Evolutionary conservation across 2,329 filamentous ascomycete species (phyloP), one percentile per base, ranked within the genome.

Genomic region (Neurospora sp.): DNA sequence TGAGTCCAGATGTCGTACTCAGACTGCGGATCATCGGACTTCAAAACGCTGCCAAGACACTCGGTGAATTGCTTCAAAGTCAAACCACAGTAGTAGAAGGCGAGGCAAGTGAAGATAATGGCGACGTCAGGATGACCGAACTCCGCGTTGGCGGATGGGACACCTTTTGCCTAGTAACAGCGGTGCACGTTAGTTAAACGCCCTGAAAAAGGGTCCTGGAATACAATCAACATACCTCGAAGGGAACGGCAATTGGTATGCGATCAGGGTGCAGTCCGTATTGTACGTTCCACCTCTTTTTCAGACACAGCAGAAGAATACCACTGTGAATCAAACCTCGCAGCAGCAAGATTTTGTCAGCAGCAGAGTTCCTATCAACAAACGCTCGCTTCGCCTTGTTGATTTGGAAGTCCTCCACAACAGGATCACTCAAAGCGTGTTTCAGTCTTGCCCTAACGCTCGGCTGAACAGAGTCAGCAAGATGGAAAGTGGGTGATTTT

Each of bases 91-190:
- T 92, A 90, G 74, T 93, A 93, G 74, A 90, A 92, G 0, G 85
- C 83, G 0, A 93, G 78, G 13, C 86, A 89, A 0, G 90, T 93
- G 1, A 93, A 80, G 0, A 88, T 40, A 2, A 93, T 89, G 0
- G 86, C 83, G 0, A 91, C 88, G 73, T 93, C 84, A 0, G 90
- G 89, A 72, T 93, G 90, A 0, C 88, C 87, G 75, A 86, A 93
- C 73, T 93, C 90, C 0, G 89, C 86, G 6, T 87, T 83, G 0
- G 86, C 84, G 0, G 84, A 85, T 0, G 90, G 90, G 0, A 84
- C 81, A 2, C 90, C 90, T 70, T 93, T 92, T 0, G 88, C 88
- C 11, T 86, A 82, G 28, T 62, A 33, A 19, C 3, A 62, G 28
- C 23, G 52, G 52, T 28, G 28, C 13, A 62, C 23, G 1, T 62